Conservation (phyloP, 176 grass and related monocot species). For the Hsuehochloa calcarea region DNA sequence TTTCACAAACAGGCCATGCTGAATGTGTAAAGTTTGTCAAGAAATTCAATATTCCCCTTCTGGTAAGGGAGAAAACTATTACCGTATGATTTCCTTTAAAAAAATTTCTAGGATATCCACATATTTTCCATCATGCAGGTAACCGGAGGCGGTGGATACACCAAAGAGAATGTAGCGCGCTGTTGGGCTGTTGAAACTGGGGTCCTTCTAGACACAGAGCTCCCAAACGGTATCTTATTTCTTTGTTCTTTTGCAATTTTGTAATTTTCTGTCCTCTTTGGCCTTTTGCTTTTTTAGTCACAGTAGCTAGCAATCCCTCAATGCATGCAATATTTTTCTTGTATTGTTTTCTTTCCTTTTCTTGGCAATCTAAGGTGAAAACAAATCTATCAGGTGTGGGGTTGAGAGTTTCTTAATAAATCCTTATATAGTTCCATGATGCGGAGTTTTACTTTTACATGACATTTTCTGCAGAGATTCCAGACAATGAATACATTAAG, state of each 20-base stretch:
- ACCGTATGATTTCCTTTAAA: neutral
- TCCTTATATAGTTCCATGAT: conserved; percentile 11
- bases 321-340: neutral
- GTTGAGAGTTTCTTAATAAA: neutral
- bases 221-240: conserved; percentile 72
- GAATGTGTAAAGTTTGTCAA: conserved; percentile 98
- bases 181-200: conserved; percentile 99
- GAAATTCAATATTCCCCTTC: conserved; percentile 95
- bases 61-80: conserved; percentile 57
- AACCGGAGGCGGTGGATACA: conserved; percentile 94
- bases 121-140: conserved; percentile 54
- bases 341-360: neutral
- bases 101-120: conserved; percentile 14
- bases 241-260: conserved; percentile 12
- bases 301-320: neutral
- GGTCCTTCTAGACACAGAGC: conserved; percentile 76
- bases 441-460: conserved; percentile 22
- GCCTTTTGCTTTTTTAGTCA: conserved; percentile 12
- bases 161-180: conserved; percentile 98
- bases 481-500: conserved; percentile 85
- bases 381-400: neutral
- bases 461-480: conserved; percentile 77
- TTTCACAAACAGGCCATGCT: conserved; percentile 69
- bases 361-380: neutral
- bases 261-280: neutral